Conservation (phyloP, 495 filamentous ascomycete genomes). For the Thermochaetoides thermophila region DNA sequence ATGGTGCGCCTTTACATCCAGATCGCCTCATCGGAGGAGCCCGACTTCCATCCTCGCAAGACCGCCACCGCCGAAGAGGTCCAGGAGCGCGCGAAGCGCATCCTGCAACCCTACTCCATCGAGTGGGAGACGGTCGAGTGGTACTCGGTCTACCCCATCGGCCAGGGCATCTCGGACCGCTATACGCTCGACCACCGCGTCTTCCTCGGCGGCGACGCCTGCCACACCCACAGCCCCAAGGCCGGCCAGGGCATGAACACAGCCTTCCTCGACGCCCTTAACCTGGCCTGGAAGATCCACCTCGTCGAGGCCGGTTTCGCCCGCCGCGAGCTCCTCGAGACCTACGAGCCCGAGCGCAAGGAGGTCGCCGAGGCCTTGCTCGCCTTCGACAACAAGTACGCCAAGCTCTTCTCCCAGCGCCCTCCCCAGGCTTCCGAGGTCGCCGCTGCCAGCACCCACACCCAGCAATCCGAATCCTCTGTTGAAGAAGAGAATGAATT, state of each 20-base stretch:
- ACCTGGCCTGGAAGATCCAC: conserved; percentile 75
- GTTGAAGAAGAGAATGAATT: conserved; percentile 49
- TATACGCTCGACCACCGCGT: conserved; percentile 55
- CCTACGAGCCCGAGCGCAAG: conserved; percentile 58
- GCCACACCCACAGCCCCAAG: conserved; percentile 75
- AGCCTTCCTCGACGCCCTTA: conserved; percentile 66
- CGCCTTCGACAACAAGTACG: conserved; percentile 58
- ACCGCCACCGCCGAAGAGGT: conserved; percentile 53
- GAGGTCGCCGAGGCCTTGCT: conserved; percentile 56
- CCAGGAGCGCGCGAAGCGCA: conserved; percentile 47
- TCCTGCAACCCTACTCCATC: conserved; percentile 52
- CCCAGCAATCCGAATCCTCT: conserved; percentile 8
- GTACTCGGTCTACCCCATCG: conserved; percentile 58
- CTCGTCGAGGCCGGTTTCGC: conserved; percentile 51
- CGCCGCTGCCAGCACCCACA: conserved; percentile 13
- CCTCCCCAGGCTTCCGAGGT: conserved; percentile 38
- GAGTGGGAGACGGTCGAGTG: conserved; percentile 56
- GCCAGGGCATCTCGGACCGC: conserved; percentile 53
- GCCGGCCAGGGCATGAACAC: conserved; percentile 82
- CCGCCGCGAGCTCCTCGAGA: conserved; percentile 41
- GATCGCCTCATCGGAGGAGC: conserved; percentile 50
- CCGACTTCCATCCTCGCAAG: conserved; percentile 44
- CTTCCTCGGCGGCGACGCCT: conserved; percentile 69
- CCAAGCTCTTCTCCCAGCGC: conserved; percentile 48
- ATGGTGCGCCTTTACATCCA: conserved; percentile 69